phyloP scores from a whole-genome alignment of 805 yeast species.

The Candida morakotiae region DNA sequence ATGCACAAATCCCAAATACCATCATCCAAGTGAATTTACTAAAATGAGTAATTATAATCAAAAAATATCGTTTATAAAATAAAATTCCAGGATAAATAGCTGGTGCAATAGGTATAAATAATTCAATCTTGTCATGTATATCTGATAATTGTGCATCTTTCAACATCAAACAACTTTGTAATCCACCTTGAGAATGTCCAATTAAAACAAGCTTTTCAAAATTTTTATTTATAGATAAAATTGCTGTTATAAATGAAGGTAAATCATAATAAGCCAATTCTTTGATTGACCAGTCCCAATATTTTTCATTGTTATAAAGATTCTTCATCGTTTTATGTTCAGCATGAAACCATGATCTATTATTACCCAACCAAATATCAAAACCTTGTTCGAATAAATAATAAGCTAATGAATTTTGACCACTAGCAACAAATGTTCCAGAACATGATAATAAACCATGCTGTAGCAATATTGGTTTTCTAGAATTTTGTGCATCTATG shows the following conservation, averaged over 20 bases:
- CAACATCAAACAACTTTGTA: constrained; percentile 74
- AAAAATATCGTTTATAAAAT: constrained; percentile 57
- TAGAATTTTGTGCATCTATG: constrained; percentile 21
- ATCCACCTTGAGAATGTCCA: constrained; percentile 93
- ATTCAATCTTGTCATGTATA: constrained; percentile 53
- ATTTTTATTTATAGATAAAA: constrained; percentile 40
- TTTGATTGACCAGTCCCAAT: constrained; percentile 94
- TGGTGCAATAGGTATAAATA: constrained; percentile 80
- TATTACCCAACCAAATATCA: constrained; percentile 91
- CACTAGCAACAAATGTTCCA: constrained; percentile 82
- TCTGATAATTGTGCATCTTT: constrained; percentile 32
- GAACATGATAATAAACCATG: constrained; percentile 89
- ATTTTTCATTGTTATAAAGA: constrained; percentile 40
- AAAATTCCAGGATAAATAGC: constrained; percentile 86
- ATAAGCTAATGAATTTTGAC: constrained; percentile 70
- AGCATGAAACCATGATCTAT: constrained; percentile 81
- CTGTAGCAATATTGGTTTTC: constrained; percentile 66
- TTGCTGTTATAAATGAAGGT: constrained; percentile 64
- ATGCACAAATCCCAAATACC: constrained; percentile 74
- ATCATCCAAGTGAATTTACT: constrained; percentile 41
- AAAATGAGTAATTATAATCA: constrained; percentile 55
- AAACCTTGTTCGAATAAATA: constrained; percentile 52
- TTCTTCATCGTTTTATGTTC: constrained; percentile 42
- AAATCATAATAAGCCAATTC: constrained; percentile 80
- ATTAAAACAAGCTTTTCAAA: constrained; percentile 53